Base-by-base conservation (phyloP, 441 rosid species). In the Theobroma grandiflorum region DNA sequence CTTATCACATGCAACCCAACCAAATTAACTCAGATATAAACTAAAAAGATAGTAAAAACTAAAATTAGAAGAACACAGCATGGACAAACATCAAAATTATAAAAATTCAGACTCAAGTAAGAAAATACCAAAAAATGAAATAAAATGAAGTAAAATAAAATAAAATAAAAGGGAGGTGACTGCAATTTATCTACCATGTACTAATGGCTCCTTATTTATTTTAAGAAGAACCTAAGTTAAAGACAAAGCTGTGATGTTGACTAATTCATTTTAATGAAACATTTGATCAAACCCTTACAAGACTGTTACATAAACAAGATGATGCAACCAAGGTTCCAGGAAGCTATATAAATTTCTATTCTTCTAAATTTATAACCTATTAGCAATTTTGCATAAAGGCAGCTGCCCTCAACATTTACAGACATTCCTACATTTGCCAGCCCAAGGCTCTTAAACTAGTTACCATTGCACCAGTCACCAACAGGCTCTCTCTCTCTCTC, bases 261-360 rank as follows among this genome's bases (percentile, higher is more conserved):
- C 62, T 35, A 62, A 72, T 72, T 72, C 75, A 18, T 35, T 35
- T n/a, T 52, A 72, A 72, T 35, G 45, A 18, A 72, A 35, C 26
- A 26, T 49, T 70, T 16, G 74, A 6, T 3, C 16, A 31, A 14
- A 49, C 3, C 26, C 74, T 49, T 31, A 49, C 22, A 49, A 70
- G 15, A 31, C 37, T 31, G 12, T 70, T 42, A 3, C 59, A 70
- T 7, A 26, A 16, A 70, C 26, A 26, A 33, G 26, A 71, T 49
- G 15, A 49, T 31, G 38, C 11, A 31, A 49, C 59, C 22, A 8
- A 8, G 9, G 26, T 15, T 8, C 43, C 61, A 50, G 31, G 53
- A 50, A 15, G 22, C 15, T 16, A 67, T 8, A 42, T 71, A 50
- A 71, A 26, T 15, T 50, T 49, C 50, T 71, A 50, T 16, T 50